Percentiles rank a stretch among this genome's conserved stretches.
These are phyloP conservation scores for Suillus discolor DNA, from an alignment of 768 basidiomycete species.

Conservation along the genomic window DNA sequence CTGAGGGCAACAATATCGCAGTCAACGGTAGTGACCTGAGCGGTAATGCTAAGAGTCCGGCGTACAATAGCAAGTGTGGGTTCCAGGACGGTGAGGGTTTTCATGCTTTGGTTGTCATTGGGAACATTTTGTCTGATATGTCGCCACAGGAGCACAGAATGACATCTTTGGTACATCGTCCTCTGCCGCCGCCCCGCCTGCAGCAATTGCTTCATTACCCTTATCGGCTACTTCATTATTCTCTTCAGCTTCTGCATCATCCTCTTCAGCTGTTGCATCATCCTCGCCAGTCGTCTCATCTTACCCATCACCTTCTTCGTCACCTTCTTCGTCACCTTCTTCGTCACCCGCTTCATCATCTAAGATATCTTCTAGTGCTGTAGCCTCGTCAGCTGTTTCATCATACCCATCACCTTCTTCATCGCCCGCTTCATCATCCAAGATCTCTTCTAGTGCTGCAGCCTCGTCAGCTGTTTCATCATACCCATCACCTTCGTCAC, in stretches of 20 bases:
- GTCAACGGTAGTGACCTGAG: constrained; percentile 42
- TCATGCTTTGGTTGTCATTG: not conserved
- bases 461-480: not conserved
- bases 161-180: constrained; percentile 15
- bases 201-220: not conserved
- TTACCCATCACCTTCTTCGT: not conserved
- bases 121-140: not conserved
- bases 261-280: not conserved
- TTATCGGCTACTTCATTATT: not conserved
- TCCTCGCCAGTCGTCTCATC: not conserved
- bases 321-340: not conserved
- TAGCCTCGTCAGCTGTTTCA: not conserved
- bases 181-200: not conserved
- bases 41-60: constrained; percentile 46
- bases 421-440: not conserved
- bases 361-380: not conserved
- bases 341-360: not conserved
- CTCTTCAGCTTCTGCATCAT: not conserved
- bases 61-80: constrained; percentile 51
- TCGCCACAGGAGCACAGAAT: constrained; percentile 12
- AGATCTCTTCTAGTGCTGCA: no score
- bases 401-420: not conserved
- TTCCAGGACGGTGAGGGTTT: constrained; percentile 45
- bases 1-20: constrained; percentile 48
- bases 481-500: not conserved